These are phyloP conservation scores for Forsythia viridissima DNA, from an alignment of 257 asterid species.

Conservation along the genomic window DNA sequence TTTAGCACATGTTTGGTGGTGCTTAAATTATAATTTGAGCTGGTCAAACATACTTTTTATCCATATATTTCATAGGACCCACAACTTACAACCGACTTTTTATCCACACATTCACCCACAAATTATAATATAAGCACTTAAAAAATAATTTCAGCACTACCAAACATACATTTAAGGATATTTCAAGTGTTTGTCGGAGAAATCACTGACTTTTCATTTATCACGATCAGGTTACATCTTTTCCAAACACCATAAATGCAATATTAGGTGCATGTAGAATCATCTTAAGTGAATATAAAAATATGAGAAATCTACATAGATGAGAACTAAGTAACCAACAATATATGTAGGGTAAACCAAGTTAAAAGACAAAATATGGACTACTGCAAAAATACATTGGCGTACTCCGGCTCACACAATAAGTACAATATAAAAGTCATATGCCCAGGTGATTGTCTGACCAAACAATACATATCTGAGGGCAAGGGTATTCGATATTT, in stretches of 20 bases:
- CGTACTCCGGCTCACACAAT: background rate
- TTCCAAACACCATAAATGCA: conserved; percentile 7
- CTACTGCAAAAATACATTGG: background rate
- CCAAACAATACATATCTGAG: background rate
- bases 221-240: background rate
- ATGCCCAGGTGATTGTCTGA: conserved; percentile 6
- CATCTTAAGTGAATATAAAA: background rate
- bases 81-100: too few species aligned
- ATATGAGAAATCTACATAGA: background rate
- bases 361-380: background rate
- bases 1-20: background rate
- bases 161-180: background rate
- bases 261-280: background rate
- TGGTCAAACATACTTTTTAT: too few species aligned
- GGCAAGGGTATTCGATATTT: background rate
- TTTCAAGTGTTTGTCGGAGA: background rate
- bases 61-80: too few species aligned
- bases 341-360: conserved; percentile 4
- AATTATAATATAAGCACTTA: too few species aligned
- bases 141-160: too few species aligned
- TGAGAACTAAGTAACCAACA: conserved; percentile 15
- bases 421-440: background rate
- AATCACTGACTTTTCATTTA: background rate
- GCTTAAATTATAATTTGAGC: too few species aligned
- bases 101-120: too few species aligned